phyloP scores from a whole-genome alignment of 768 basidiomycete genomes.

The Boletus sp. region DNA sequence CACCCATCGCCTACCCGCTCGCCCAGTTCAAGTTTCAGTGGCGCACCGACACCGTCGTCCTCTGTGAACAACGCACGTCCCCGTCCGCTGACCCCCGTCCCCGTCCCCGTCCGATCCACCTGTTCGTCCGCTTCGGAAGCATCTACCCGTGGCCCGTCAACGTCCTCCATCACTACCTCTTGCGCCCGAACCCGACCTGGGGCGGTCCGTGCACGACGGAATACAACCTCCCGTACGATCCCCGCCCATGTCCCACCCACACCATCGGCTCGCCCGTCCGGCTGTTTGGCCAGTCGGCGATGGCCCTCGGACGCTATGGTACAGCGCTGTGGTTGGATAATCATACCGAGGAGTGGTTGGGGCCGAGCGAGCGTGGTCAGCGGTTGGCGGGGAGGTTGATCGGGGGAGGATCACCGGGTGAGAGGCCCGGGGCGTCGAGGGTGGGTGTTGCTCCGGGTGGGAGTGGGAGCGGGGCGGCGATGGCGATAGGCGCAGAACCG shows the following conservation, averaged over 20 bases:
- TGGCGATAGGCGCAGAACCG: not conserved
- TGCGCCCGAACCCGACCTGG: conserved; percentile 44
- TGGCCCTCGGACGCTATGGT: conserved; percentile 55
- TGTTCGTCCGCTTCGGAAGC: conserved; percentile 60
- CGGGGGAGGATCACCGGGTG: not conserved
- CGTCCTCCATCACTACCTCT: conserved; percentile 58
- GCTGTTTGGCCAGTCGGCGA: conserved; percentile 52
- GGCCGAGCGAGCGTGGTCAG: conserved; percentile 51
- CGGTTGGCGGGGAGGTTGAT: conserved; percentile 47
- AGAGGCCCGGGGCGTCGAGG: not conserved
- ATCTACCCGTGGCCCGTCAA: conserved; percentile 69
- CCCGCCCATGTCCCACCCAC: conserved; percentile 34
- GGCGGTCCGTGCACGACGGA: conserved; percentile 7
- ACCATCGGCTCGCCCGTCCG: conserved; percentile 56
- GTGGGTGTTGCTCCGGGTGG: too few relatives aligned
- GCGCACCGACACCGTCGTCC: conserved; percentile 51
- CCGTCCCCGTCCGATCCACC: conserved; percentile 37
- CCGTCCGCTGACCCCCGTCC: not conserved
- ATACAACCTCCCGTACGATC: conserved; percentile 47
- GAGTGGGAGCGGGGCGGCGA: too few relatives aligned
- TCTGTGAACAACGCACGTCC: conserved; percentile 32
- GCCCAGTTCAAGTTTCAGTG: conserved; percentile 51
- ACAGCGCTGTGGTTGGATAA: conserved; percentile 68
- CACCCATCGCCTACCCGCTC: conserved; percentile 41
- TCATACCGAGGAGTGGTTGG: conserved; percentile 51